Base-by-base conservation (phyloP, 768 basidiomycete species). In the Tricholoma terreum region DNA sequence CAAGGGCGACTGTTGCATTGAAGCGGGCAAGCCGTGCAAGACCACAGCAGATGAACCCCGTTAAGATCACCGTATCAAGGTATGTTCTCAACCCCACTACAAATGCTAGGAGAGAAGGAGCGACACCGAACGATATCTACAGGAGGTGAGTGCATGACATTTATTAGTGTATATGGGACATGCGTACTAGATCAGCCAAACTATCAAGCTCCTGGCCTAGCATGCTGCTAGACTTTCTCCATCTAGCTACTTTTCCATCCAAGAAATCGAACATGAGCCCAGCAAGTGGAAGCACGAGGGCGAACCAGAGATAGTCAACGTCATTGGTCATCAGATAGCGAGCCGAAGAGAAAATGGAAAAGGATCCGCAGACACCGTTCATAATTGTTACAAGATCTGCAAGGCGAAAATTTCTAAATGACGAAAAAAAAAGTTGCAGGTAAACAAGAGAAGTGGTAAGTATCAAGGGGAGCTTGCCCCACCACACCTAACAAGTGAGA, bases 381-480 rank as follows among this genome's bases (percentile, higher is more conserved):
- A 95, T 94, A 62, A 99, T 94, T 34, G 97, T 99, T 65, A 99
- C 94, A 52, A 97, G 82, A 77, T 99, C 97, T 62, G 97, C 97
- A 24, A 98, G 84, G 53, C 95, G 92, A 70, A 99, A 99, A 73
- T 98, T 98, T 65, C 97, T 97, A 65, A 17, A 61, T 53, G 42
- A 57, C n/a, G 54, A 54, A 55, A 38, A 55, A 55, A 22, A 27
- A 58, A 53, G 22, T 57, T n/a, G n/a, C n/a, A n/a, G n/a, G 22
- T 50, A 31, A 49, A 43, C 35, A 55, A 57, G 62, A 61, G 63
- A 63, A 17, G 43, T 61, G 57, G 49, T 45, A n/a, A 42, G 45
- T 34, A 60, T 27, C 22, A 59, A 55, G 52, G n/a, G n/a, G n/a
- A n/a, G n/a, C n/a, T n/a, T n/a, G n/a, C n/a, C n/a, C 38, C 40